Base-by-base conservation (phyloP, 192 early-diverging fungal genomes). In the Rhizoclosmatium sp. region DNA sequence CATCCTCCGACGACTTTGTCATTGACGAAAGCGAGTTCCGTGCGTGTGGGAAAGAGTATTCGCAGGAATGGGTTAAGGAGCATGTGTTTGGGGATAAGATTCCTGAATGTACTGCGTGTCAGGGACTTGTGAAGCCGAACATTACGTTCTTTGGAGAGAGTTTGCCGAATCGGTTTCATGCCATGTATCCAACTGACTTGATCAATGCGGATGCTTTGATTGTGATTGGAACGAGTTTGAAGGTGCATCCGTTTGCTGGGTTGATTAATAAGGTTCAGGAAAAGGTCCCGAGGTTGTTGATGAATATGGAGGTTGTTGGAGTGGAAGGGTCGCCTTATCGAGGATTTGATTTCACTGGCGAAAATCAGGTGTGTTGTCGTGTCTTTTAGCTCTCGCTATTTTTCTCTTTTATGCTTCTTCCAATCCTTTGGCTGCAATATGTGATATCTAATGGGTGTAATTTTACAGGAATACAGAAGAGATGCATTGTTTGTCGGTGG, bases 61-160 rank as follows among this genome's bases (percentile, higher is more conserved):
- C 76, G 16, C 78, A 78, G 42, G 64, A 62, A 47, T 78, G 47
- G 68, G 76, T 83, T 5, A 79, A 80, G 56, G 60, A 47, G 2
- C 71, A 61, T 41, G 82, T 86, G 58, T 78, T 83, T 62, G 65
- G 40, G 41, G 85, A 88, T 41, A 80, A 86, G 46, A 90, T 95
- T 19, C 94, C 96, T 3, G 83, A 81, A 31, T 99, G 96, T 77
- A 64, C 68, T 12, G 10, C 60, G 14, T 97, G 96, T 82, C 65
- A 80, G 23, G 87, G 91, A 3, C 81, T 93, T 21, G 91, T 99
- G 79, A 99, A 99, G 78, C 97, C 96, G 7, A 92, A 96, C 74
- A 98, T 99, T 72, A 96, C 95, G 0, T 99, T 99, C 78, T 99
- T 99, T 85, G 96, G 96, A 21, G 95, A 99, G 82, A 78, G 83